Percentiles rank a stretch among this genome's conserved stretches.
phyloP scores from a whole-genome alignment of 2,329 filamentous ascomycete species.

The Coleophoma cylindrospora region DNA sequence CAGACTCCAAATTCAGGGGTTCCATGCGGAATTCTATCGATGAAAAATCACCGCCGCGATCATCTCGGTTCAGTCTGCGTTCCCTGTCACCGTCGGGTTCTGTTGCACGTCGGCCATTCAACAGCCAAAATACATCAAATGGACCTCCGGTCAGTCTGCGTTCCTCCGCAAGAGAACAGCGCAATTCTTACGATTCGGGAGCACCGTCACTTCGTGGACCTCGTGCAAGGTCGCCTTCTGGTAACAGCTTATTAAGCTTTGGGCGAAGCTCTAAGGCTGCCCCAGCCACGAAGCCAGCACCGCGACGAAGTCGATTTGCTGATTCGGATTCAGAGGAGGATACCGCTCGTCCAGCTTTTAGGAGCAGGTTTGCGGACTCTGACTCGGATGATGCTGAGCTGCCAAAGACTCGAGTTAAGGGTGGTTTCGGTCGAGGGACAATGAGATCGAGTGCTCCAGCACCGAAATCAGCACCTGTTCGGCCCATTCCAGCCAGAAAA shows the following conservation, averaged over 20 bases:
- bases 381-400: conserved; percentile 51
- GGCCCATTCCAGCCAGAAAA: conserved; percentile 32
- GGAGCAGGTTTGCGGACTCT: conserved; percentile 55
- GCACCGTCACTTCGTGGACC: conserved; percentile 13
- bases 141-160: conserved; percentile 22
- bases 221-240: conserved; percentile 11
- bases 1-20: conserved; percentile 57
- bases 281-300: conserved; percentile 10
- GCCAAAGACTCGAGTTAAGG: conserved; percentile 3
- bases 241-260: conserved; percentile 13
- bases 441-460: conserved; percentile 16
- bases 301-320: conserved; percentile 22
- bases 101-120: conserved; percentile 34
- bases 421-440: conserved; percentile 5
- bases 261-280: conserved; percentile 13
- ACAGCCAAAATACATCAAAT: conserved; percentile 28
- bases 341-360: conserved; percentile 21
- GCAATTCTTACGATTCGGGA: conserved; percentile 37
- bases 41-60: conserved; percentile 29
- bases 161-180: neutral
- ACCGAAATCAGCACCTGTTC: neutral
- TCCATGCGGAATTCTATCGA: conserved; percentile 58
- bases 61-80: conserved; percentile 65
- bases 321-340: conserved; percentile 29
- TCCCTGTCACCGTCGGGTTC: conserved; percentile 64